Percentiles rank a stretch among this genome's conserved stretches.
Conservation (phyloP, 345 rosid species). For the Noccaea bulbosa region DNA sequence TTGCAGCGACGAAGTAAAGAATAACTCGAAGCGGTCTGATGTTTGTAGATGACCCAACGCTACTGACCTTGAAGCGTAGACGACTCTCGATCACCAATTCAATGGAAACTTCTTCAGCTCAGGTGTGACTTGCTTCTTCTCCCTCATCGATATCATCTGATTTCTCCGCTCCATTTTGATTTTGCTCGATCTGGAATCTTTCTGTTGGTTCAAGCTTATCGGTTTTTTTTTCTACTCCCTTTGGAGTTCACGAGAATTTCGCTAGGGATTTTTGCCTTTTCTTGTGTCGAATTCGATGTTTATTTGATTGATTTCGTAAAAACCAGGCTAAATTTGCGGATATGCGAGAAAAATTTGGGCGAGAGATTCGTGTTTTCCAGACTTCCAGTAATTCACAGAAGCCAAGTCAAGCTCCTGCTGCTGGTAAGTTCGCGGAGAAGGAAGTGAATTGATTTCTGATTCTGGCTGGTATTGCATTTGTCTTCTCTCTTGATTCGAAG, state of each 20-base stretch:
- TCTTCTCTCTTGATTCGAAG: neutral
- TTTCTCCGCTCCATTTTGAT: conserved; percentile 1
- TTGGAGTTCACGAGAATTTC: neutral
- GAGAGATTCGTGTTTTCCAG: conserved; percentile 78
- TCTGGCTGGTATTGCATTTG: neutral
- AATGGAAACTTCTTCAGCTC: conserved; percentile 80
- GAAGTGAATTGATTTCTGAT: neutral
- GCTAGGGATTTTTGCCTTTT: conserved; percentile 4
- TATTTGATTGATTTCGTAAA: conserved; percentile 32
- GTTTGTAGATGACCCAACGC: conserved; percentile 58
- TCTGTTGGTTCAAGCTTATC: neutral
- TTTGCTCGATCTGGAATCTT: conserved; percentile 15
- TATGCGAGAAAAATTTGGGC: conserved; percentile 69
- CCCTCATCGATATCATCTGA: neutral
- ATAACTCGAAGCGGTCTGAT: conserved; percentile 47
- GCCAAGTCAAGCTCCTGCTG: conserved; percentile 47
- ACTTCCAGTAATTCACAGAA: conserved; percentile 51
- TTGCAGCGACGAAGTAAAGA: conserved; percentile 33
- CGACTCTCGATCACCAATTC: conserved; percentile 54
- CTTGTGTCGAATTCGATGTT: conserved; percentile 27
- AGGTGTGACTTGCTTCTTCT: conserved; percentile 46
- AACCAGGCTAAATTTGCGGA: conserved; percentile 66
- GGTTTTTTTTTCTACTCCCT: conserved; percentile 2
- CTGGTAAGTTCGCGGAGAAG: conserved; percentile 44
- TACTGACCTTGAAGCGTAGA: conserved; percentile 67